These are phyloP conservation scores for Rostrohypoxylon terebratum DNA, from an alignment of 495 filamentous ascomycete genomes.

Conservation along the genomic window DNA sequence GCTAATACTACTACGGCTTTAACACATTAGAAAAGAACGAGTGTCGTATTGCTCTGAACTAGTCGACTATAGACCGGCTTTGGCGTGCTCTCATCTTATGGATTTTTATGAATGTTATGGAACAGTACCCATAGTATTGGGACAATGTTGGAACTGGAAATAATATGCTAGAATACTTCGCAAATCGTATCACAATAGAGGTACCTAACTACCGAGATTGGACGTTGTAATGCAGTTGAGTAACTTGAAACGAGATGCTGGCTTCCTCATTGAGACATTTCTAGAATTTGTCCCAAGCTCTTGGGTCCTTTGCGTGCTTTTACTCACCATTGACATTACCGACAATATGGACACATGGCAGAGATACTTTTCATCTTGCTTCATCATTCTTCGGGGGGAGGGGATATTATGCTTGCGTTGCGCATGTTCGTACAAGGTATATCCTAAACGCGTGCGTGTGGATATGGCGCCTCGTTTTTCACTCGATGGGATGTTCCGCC, in stretches of 20 bases:
- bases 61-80: conserved; percentile 1
- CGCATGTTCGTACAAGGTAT: conserved; percentile 27
- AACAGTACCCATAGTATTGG: background rate
- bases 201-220: conserved; percentile 41
- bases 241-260: conserved; percentile 22
- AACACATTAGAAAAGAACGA: background rate
- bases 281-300: conserved; percentile 33
- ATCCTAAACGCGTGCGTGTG: conserved; percentile 12
- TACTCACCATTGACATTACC: background rate
- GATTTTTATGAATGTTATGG: background rate
- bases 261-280: conserved; percentile 32
- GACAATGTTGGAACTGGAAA: conserved; percentile 22
- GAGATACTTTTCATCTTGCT: conserved; percentile 8
- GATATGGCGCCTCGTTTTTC: background rate
- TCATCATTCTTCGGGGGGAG: background rate
- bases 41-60: conserved; percentile 8
- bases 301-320: conserved; percentile 25
- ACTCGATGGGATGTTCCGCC: conserved; percentile 20
- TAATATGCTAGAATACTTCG: conserved; percentile 26
- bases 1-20: too few species aligned
- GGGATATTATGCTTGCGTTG: conserved; percentile 17
- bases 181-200: conserved; percentile 9
- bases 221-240: conserved; percentile 36
- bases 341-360: background rate
- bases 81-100: conserved; percentile 25